These are phyloP conservation scores for Talaromyces piceae DNA, from an alignment of 2,329 filamentous ascomycete genomes.

Conservation along the genomic window DNA sequence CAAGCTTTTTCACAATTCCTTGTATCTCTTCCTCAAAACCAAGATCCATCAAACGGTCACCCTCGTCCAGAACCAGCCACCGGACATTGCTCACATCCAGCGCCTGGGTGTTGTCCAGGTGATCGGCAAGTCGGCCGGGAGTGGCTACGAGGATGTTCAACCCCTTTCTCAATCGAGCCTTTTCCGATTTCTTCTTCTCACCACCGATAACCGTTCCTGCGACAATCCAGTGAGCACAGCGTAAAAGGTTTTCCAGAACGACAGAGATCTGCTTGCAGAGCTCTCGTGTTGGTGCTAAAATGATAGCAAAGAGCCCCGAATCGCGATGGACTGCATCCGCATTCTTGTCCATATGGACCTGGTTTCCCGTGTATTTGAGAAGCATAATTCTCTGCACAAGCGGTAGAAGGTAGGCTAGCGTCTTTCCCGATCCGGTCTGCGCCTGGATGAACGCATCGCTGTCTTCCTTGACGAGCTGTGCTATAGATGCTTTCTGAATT, in stretches of 20 bases:
- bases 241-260: conserved; percentile 75
- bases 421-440: conserved; percentile 96
- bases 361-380: conserved; percentile 43
- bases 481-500: conserved; percentile 85
- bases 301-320: conserved; percentile 84
- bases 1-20: conserved; percentile 73
- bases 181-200: conserved; percentile 73
- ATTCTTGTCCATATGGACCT: conserved; percentile 18
- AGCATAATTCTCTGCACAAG: conserved; percentile 82
- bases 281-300: conserved; percentile 91
- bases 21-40: conserved; percentile 93
- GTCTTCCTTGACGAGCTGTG: conserved; percentile 70
- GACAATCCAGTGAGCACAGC: conserved; percentile 91
- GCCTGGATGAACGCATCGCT: conserved; percentile 94
- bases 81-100: conserved; percentile 81
- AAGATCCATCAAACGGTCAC: conserved; percentile 95
- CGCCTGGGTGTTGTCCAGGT: conserved; percentile 84
- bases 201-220: conserved; percentile 74
- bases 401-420: conserved; percentile 86
- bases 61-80: conserved; percentile 93
- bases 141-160: conserved; percentile 95
- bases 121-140: conserved; percentile 82
- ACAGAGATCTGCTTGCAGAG: conserved; percentile 87
- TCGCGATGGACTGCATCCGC: conserved; percentile 60
- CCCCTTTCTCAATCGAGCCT: conserved; percentile 86